These are phyloP conservation scores for Neurospora sp. DNA, from an alignment of 495 filamentous ascomycete genomes.

Conservation along the genomic window DNA sequence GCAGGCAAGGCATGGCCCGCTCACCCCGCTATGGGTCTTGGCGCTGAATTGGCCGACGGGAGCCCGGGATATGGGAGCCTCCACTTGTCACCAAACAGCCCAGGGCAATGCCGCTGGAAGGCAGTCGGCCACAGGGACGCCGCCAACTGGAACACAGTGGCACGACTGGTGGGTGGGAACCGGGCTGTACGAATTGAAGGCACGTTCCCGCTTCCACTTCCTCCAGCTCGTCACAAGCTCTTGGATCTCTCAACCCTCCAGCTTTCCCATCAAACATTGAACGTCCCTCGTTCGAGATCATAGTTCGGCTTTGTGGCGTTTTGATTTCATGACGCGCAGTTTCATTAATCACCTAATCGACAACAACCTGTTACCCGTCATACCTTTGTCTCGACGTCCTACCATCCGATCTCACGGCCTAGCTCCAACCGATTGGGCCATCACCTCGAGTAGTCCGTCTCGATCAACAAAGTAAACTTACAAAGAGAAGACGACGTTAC, in stretches of 20 bases:
- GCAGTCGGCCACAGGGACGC: slow-evolving; percentile 1
- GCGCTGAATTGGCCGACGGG: neutral
- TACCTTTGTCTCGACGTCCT: neutral
- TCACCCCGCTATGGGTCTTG: neutral
- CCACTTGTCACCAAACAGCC: neutral
- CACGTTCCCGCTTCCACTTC: neutral
- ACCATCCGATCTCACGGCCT: neutral
- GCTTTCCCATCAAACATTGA: neutral
- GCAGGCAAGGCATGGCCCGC: neutral
- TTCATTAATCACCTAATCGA: neutral
- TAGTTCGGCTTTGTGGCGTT: neutral
- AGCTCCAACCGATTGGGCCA: neutral
- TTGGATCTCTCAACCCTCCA: neutral
- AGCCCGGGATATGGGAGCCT: neutral
- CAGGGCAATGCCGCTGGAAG: neutral
- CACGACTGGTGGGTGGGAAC: neutral
- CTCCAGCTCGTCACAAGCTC: neutral
- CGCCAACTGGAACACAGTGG: slow-evolving; percentile 6
- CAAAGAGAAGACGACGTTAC: neutral
- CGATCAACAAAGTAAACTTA: neutral
- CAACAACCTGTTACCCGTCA: neutral
- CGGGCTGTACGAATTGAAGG: neutral
- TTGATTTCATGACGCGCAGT: neutral
- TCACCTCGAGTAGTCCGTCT: neutral
- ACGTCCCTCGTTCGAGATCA: neutral